Base-by-base conservation (phyloP, 2,329 filamentous ascomycete species). In the Hirsutella rhossiliensis region DNA sequence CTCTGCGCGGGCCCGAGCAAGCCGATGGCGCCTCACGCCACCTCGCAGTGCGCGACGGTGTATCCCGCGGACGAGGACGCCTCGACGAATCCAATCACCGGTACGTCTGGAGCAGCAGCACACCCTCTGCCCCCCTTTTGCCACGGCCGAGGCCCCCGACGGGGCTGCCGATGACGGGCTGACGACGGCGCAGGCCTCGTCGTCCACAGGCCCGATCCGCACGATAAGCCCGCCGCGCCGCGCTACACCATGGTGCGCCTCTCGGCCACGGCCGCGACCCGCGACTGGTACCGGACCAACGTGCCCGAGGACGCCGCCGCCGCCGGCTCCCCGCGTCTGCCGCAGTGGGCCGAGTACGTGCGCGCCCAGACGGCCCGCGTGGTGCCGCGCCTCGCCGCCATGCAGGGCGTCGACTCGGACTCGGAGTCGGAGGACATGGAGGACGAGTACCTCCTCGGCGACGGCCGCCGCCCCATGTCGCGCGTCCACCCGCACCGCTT, bases 211-310 rank as follows among this genome's bases (percentile, higher is more conserved):
- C 56, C 58, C 7, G 48, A 54, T 18, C 45, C 54, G 13, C 42
- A 46, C 11, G 48, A 43, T 13, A 56, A 51, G 27, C 47, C 53
- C 1, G 46, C 58, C 0, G 59, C 60, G 0, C 73, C 75, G 0
- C 56, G 64, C 6, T 79, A 76, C 54, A 72, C 74, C 0, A 62
- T 76, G 11, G 64, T 72, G 28, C 70, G 76, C 17, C 59, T 72
- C 30, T 73, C 73, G 1, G 75, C 70, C 9, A 76, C 73, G 0
- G 58, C 66, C 4, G 66, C 62, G 3, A 76, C 73, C 48, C 54
- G 60, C 13, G 64, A 68, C 50, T 79, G 75, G 75, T 73, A 69
- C 47, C 67, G 77, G 46, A 72, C 68, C 15, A 78, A 73, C 48
- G 52, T 67, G 2, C 56, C 63, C 1, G 50, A 54, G 49, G 4